phyloP scores from a whole-genome alignment of 2,329 filamentous ascomycete species.

The Penicillium brasilianum region DNA sequence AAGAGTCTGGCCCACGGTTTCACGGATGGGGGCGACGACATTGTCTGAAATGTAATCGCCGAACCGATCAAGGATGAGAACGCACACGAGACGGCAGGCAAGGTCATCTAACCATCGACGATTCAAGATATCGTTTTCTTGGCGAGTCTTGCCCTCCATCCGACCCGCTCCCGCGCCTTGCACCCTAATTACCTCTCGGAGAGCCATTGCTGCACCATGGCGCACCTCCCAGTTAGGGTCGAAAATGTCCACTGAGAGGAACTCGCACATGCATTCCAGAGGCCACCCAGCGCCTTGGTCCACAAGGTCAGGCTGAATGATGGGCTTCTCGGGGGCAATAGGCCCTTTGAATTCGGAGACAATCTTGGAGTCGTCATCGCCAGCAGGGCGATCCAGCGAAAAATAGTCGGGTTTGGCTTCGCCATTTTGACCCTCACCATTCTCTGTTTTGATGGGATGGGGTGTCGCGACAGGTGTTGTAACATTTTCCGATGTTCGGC shows the following conservation, averaged over 20 bases:
- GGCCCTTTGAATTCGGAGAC: constrained; percentile 95
- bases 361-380: constrained; percentile 89
- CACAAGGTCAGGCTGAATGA: constrained; percentile 77
- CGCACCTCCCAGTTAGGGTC: constrained; percentile 93
- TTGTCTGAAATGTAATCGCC: constrained; percentile 98
- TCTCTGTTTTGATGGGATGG: constrained; percentile 65
- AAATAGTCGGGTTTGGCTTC: constrained; percentile 81
- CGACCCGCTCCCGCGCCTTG: constrained; percentile 89
- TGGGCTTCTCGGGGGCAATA: constrained; percentile 78
- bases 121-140: constrained; percentile 80
- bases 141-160: constrained; percentile 68
- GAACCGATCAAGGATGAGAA: constrained; percentile 96
- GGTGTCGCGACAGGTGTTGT: constrained; percentile 63
- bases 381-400: constrained; percentile 77
- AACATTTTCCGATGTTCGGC: constrained; percentile 67
- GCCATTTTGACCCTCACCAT: constrained; percentile 63
- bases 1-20: constrained; percentile 92
- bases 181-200: constrained; percentile 88
- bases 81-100: constrained; percentile 90
- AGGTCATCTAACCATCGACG: constrained; percentile 89
- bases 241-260: constrained; percentile 91
- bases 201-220: constrained; percentile 92
- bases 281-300: constrained; percentile 88
- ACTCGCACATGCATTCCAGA: constrained; percentile 90
- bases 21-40: constrained; percentile 92